Evolutionary conservation across 192 early-diverging fungal species (phyloP).

Genomic region (Backusella mclennaniae): DNA sequence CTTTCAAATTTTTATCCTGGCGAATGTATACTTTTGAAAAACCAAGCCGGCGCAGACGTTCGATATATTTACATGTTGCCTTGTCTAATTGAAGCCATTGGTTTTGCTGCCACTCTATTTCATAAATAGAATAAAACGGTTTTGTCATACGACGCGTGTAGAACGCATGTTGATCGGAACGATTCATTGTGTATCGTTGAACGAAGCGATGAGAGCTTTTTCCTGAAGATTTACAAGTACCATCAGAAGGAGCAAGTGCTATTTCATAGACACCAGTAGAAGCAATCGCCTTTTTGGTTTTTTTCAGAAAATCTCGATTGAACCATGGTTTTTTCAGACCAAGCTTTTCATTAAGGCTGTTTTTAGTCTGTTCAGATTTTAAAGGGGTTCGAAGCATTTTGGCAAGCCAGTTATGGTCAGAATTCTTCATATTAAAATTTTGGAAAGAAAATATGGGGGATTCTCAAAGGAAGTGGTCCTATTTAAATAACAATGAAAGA

Average conservation of each 20-base stretch:
- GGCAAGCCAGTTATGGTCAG: not conserved
- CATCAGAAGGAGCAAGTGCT: not conserved
- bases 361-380: not conserved
- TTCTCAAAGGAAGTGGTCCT: not conserved
- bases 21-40: conserved; percentile 5
- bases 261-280: not conserved
- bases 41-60: not conserved
- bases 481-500: conserved; percentile 4
- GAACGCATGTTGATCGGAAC: conserved; percentile 2
- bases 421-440: not conserved
- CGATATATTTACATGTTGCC: not conserved
- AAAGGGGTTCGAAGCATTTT: not conserved
- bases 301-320: not conserved
- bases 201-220: not conserved
- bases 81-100: conserved; percentile 12
- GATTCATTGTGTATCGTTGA: conserved; percentile 5
- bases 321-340: not conserved
- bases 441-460: not conserved
- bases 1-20: conserved; percentile 1
- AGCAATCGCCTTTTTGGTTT: not conserved
- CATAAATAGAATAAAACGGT: not conserved
- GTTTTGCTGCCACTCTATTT: conserved; percentile 14
- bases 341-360: not conserved
- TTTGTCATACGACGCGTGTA: conserved; percentile 1
- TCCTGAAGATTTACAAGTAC: not conserved